Evolutionary conservation across 2,329 filamentous ascomycete genomes (phyloP), one percentile per base, ranked within the genome.

Genomic region (Dothistroma pini): DNA sequence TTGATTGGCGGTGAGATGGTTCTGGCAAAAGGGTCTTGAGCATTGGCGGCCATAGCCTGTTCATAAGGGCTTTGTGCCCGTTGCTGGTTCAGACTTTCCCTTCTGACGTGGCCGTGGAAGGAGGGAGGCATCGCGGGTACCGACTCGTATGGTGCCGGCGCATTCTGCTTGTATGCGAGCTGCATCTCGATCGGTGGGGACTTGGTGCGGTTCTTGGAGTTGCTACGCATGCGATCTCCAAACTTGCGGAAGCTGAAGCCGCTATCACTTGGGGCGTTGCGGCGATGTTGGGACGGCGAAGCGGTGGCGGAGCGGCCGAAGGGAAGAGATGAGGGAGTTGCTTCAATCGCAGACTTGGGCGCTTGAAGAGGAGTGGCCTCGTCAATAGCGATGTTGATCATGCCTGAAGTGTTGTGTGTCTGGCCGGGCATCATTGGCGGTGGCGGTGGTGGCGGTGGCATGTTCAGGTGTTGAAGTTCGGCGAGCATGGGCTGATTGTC

Each of bases 381-480:
- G 29, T 80, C 79, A 9, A 81, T 79, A 29, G 75, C 77, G 60
- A 81, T 80, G 59, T 78, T 78, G 68, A 81, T 70, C n/a, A 72
- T 57, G 57, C 70, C 71, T 5, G 69, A 66, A 44, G 60, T 59
- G 52, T 63, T 62, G 53, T 53, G 60, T 22, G 62, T 64, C 52
- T 60, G 64, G 79, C 60, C 56, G 34, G 67, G 69, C 57, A 74
- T 71, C 19, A 69, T 66, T 31, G 75, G 74, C n/a, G 74, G 74
- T 0, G 75, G 75, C 34, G 75, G 74, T 12, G 75, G 75, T 10
- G 75, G 72, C 0, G 83, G 83, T 11, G 83, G 83, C 10, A 73
- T 77, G 25, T 80, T 81, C 16, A 88, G 76, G 71, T 87, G 85
- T 68, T 86, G 84, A 10, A 88, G 78, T 68, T 88, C 83, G 7